Evolutionary conservation across 208 protist species (phyloP).

Genomic region (Spongospora subterranea): DNA sequence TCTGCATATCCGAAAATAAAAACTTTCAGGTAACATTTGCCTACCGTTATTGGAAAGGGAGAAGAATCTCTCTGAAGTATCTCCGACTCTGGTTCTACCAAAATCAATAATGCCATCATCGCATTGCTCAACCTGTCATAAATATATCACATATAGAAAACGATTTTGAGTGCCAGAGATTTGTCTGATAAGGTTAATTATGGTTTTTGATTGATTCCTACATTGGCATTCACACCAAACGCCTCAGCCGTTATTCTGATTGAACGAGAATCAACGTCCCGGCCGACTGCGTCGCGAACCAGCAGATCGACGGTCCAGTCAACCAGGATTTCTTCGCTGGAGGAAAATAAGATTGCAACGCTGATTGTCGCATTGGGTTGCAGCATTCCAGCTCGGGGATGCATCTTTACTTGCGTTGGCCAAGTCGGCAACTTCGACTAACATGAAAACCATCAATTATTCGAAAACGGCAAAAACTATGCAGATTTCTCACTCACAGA

Average conservation of each 20-base stretch:
- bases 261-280: slow-evolving; percentile 3
- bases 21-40: too few species aligned
- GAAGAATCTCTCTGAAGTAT: slow-evolving; percentile 80
- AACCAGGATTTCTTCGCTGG: not conserved
- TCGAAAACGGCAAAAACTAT: too few species aligned
- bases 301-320: slow-evolving; percentile 83
- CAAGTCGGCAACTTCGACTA: too few species aligned
- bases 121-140: too few species aligned
- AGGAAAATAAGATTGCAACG: slow-evolving; percentile 54
- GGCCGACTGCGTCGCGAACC: slow-evolving; percentile 48
- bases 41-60: slow-evolving; percentile 88
- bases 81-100: slow-evolving; percentile 84
- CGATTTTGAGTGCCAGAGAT: too few species aligned
- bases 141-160: too few species aligned
- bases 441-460: too few species aligned
- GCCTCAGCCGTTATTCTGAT: slow-evolving; percentile 83
- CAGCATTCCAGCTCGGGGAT: slow-evolving; percentile 77
- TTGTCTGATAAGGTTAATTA: too few species aligned
- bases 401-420: slow-evolving; percentile 80
- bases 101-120: slow-evolving; percentile 87
- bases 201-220: slow-evolving; percentile 79
- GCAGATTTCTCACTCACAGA: slow-evolving; percentile 63
- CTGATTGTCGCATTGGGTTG: slow-evolving; percentile 80
- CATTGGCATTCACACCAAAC: slow-evolving; percentile 85
- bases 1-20: too few species aligned